Conservation (phyloP, 2,329 filamentous ascomycete species). For the Aspergillus pseudoterreus region DNA sequence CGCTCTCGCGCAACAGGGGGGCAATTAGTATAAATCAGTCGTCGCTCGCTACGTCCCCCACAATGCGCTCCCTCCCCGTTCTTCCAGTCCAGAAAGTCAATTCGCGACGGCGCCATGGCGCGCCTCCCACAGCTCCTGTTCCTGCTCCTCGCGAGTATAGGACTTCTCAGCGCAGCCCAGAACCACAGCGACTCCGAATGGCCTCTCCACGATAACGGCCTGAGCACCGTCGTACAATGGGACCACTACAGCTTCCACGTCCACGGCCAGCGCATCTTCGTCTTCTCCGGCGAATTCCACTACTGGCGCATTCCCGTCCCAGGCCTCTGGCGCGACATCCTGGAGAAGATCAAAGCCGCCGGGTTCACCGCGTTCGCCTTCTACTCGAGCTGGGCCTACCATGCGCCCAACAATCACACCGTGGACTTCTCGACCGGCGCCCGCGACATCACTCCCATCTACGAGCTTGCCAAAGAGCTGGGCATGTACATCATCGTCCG, state of each 20-base stretch:
- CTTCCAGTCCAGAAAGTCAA: not conserved
- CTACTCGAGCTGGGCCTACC: constrained; percentile 49
- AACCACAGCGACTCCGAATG: constrained; percentile 29
- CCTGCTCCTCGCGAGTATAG: constrained; percentile 10
- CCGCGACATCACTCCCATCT: constrained; percentile 51
- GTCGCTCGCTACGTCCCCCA: not conserved
- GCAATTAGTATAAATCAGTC: not conserved
- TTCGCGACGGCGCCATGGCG: constrained; percentile 4
- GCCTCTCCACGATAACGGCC: constrained; percentile 48
- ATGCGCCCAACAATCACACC: constrained; percentile 42
- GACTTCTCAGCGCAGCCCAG: constrained; percentile 11
- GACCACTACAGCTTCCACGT: constrained; percentile 53
- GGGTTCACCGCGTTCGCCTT: constrained; percentile 49
- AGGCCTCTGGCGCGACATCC: constrained; percentile 49
- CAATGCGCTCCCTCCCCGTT: not conserved
- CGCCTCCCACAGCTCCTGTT: constrained; percentile 7
- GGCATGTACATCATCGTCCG: constrained; percentile 55
- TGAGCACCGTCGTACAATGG: constrained; percentile 48
- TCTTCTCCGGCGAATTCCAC: constrained; percentile 54
- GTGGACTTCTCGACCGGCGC: constrained; percentile 52
- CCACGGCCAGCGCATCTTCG: constrained; percentile 49
- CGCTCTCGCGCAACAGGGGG: too few species aligned
- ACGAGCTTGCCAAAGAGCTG: constrained; percentile 52
- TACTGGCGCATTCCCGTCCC: constrained; percentile 52
- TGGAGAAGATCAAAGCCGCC: constrained; percentile 51